Evolutionary conservation across 768 basidiomycete genomes (phyloP), one percentile per base, ranked within the genome.

Genomic region (Boletus vinaceobasis): DNA sequence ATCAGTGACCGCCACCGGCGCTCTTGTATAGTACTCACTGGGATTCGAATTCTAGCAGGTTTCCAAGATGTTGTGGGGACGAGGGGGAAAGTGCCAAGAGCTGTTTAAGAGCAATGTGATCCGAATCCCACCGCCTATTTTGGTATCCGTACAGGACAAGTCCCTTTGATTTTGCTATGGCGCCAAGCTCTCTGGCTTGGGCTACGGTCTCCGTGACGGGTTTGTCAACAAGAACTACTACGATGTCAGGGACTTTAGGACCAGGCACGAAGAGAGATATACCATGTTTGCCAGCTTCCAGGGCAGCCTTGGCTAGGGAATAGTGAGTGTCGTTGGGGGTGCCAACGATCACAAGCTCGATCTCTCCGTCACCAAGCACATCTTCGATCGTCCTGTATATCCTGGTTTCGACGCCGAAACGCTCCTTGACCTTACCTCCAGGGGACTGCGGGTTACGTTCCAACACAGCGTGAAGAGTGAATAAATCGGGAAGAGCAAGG

Each of bases 251-350:
- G 15, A 51, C 11, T 32, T 39, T 36, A 51, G 3, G 21, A 43
- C 48, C 17, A 21, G n/a, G 40, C 10, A 37, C 23, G n/a, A 43
- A 23, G 10, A 26, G 15, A 52, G 23, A 37, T 74, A 19, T 65
- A 86, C 86, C 87, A 64, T 90, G 85, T 66, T 90, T 90, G 8
- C 87, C 87, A 1, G 87, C 84, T 53, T 81, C 73, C 43, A 90
- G 70, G 9, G 78, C 79, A 8, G 78, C 79, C 68, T 88, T 90
- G 14, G 84, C 82, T 55, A 86, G 80, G 5, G 70, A 61, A 61
- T 84, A 88, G 68, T 91, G 90, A 0, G 89, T 91, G 40, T 84
- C 74, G 63, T 83, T 91, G 5, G 88, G 88, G 1, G 87, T 90
- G 27, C 79, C 82, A 43, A 92, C 73, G 53, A 90, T 76, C 52